These are phyloP conservation scores for Carex littledalei DNA, from an alignment of 176 grass and related monocot genomes.

Conservation along the genomic window DNA sequence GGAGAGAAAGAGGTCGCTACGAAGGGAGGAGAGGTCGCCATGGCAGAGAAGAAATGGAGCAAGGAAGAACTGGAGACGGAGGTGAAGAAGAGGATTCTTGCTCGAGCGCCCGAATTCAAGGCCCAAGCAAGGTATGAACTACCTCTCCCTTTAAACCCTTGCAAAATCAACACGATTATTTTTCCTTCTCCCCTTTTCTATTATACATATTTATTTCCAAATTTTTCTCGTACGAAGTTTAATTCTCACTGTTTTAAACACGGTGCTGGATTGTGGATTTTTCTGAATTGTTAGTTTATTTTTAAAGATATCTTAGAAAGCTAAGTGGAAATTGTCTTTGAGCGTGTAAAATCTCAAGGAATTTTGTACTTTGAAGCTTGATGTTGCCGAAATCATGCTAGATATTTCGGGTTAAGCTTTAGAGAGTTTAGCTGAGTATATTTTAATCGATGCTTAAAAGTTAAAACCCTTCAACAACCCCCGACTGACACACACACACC, in stretches of 20 bases:
- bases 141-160: background rate
- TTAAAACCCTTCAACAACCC: background rate
- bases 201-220: background rate
- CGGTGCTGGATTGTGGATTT: background rate
- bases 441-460: background rate
- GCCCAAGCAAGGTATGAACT: constrained; percentile 65
- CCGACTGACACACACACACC: too few relatives aligned
- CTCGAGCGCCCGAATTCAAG: constrained; percentile 64
- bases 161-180: background rate
- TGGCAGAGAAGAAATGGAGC: constrained; percentile 11
- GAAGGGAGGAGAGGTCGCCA: background rate
- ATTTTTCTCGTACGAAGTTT: background rate
- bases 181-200: background rate
- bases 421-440: background rate
- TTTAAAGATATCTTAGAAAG: background rate
- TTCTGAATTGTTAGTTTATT: background rate
- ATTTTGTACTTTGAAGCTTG: background rate
- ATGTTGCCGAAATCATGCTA: background rate
- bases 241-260: background rate
- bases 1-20: constrained; percentile 17
- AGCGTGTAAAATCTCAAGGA: background rate
- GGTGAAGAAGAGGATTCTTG: constrained; percentile 55
- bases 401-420: background rate
- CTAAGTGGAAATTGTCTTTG: background rate
- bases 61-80: constrained; percentile 43